Percentiles rank a stretch among this genome's conserved stretches.
These are phyloP conservation scores for Citrus hindsii DNA, from an alignment of 345 rosid genomes.

Conservation along the genomic window DNA sequence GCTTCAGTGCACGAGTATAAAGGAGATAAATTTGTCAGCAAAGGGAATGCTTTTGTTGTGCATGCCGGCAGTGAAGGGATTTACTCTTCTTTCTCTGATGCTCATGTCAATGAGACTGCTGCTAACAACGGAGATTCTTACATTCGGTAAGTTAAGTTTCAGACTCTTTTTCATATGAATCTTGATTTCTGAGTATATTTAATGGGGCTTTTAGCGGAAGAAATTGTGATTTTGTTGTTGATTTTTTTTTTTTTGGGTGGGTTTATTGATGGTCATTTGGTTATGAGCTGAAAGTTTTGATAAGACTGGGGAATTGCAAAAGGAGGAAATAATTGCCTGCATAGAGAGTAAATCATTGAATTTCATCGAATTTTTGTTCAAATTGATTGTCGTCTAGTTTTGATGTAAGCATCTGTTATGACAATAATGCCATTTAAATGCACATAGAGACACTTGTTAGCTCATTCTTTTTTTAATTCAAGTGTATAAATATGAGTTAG, in stretches of 20 bases:
- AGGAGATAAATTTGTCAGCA: constrained; percentile 62
- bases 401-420: neutral
- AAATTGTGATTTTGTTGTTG: neutral
- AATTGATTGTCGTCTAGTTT: neutral
- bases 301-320: neutral
- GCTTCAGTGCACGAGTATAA: constrained; percentile 89
- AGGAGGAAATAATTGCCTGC: neutral
- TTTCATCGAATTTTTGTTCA: neutral
- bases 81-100: constrained; percentile 53
- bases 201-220: neutral
- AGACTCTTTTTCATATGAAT: neutral
- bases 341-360: neutral
- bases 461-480: neutral
- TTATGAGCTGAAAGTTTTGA: neutral
- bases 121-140: constrained; percentile 47
- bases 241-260: constrained; percentile 16
- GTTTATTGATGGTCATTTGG: constrained; percentile 1
- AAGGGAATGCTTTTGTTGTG: constrained; percentile 90
- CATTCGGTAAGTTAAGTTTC: constrained; percentile 48
- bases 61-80: constrained; percentile 97
- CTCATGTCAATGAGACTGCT: constrained; percentile 21
- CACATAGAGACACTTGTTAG: neutral
- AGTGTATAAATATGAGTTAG: neutral
- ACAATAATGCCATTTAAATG: neutral
- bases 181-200: neutral